Percentiles rank a stretch among this genome's conserved stretches.
These are phyloP conservation scores for Phytophthora rubi DNA, from an alignment of 352 stramenopile genomes.

Conservation along the genomic window DNA sequence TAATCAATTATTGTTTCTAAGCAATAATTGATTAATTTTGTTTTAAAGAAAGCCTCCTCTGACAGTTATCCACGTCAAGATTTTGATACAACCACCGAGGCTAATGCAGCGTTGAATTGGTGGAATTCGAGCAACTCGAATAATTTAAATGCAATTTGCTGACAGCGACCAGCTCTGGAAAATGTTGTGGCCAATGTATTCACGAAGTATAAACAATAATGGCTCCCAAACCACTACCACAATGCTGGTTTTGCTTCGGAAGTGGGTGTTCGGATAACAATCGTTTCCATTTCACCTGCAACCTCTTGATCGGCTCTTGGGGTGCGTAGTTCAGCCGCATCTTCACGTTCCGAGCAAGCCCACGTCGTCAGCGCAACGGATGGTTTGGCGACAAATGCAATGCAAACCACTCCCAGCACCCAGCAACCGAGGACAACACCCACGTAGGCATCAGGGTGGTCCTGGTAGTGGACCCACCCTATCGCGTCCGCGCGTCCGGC, in stretches of 20 bases:
- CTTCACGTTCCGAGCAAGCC: constrained; percentile 23
- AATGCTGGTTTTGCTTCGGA: constrained; percentile 4
- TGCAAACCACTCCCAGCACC: constrained; percentile 15
- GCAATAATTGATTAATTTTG: too few relatives aligned
- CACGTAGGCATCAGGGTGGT: constrained; percentile 21
- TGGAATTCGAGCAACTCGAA: constrained; percentile 7
- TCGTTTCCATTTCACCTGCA: constrained; percentile 9
- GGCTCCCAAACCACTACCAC: neutral
- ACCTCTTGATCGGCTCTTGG: constrained; percentile 2
- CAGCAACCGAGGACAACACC: constrained; percentile 12
- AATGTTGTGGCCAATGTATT: neutral
- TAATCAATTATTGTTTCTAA: too few relatives aligned
- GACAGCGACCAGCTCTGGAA: neutral
- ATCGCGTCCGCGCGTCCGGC: constrained; percentile 23
- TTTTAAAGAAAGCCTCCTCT: too few relatives aligned
- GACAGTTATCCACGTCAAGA: neutral
- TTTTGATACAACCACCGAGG: neutral
- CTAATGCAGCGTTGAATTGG: constrained; percentile 1
- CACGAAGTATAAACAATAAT: neutral
- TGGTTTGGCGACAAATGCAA: constrained; percentile 23
- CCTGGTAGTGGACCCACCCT: constrained; percentile 27
- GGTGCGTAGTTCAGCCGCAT: neutral
- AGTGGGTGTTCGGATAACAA: constrained; percentile 14
- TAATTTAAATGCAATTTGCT: neutral
- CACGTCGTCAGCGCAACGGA: constrained; percentile 24